Evolutionary conservation across 2,329 filamentous ascomycete species (phyloP), one percentile per base, ranked within the genome.

Genomic region (Polychaeton citri): DNA sequence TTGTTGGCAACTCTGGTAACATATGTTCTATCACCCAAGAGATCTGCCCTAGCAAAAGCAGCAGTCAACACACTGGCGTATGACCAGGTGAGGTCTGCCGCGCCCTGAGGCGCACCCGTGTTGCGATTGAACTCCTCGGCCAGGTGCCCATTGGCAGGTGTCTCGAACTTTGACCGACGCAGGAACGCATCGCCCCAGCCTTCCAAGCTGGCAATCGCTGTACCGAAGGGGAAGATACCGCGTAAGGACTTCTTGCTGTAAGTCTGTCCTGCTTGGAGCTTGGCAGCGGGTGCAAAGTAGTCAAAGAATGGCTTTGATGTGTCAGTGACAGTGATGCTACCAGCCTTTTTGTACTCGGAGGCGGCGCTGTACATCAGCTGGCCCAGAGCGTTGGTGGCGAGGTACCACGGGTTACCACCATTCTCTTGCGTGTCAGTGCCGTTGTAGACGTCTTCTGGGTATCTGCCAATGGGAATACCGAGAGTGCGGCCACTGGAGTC

Each of bases 151-250:
- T 48, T 42, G 3, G 40, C 36, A 1, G 52, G 52, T 3, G 49
- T 50, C 32, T 56, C 51, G 33, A 47, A 48, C 42, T 57, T 55
- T 33, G 55, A 40, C 3, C 48, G 47, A 5, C 52, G 46, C 42
- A 57, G 46, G 37, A 55, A 57, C 1, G 53, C 54, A 40, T 58
- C 54, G 21, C 49, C 54, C 52, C 53, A 58, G 19, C 53, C 53
- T 20, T 53, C 38, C 16, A 57, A 30, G 9, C 47, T 44, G 6
- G 38, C 40, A 20, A 53, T 45, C 12, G 47, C 44, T 17, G 40
- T 33, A 1, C 35, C 33, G 38, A 49, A 55, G 15, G 47, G 35
- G 4, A 5, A 12, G 3, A 15, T 15, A 28, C 12, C 12, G 13
- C 18, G 13, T 8, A 8, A 8, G 9, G 10, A 10, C 19, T 40